phyloP scores from a whole-genome alignment of 2,329 filamentous ascomycete genomes.

The Mycosphaerelloides madeirae region DNA sequence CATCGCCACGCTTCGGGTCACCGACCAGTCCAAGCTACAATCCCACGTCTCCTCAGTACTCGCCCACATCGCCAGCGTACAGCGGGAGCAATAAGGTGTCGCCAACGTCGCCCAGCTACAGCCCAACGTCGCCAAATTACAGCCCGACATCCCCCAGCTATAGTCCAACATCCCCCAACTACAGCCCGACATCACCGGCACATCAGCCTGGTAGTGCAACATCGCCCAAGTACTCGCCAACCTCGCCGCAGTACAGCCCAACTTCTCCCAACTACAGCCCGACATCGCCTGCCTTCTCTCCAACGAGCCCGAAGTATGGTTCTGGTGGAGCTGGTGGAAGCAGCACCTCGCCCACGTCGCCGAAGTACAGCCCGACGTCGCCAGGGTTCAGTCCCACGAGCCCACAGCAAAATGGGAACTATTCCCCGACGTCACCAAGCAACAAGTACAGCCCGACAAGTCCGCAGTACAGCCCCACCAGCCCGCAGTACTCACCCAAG shows the following conservation, averaged over 20 bases:
- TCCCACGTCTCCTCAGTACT: slow-evolving; percentile 40
- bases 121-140: slow-evolving; percentile 68
- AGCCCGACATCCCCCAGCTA: slow-evolving; percentile 61
- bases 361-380: slow-evolving; percentile 49
- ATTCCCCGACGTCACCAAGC: slow-evolving; percentile 28
- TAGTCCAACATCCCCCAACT: slow-evolving; percentile 57
- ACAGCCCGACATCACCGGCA: slow-evolving; percentile 42
- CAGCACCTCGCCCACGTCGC: slow-evolving; percentile 42
- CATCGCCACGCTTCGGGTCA: slow-evolving; percentile 45
- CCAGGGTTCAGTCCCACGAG: slow-evolving; percentile 46
- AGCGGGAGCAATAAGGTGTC: slow-evolving; percentile 23
- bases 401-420: slow-evolving; percentile 24
- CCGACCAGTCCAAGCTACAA: slow-evolving; percentile 50
- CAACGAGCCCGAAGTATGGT: slow-evolving; percentile 41
- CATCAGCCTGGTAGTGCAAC: slow-evolving; percentile 32
- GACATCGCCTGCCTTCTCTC: slow-evolving; percentile 31
- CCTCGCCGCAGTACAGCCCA: slow-evolving; percentile 47
- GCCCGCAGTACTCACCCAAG: slow-evolving; percentile 47
- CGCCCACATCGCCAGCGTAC: slow-evolving; percentile 35
- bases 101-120: slow-evolving; percentile 61
- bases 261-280: slow-evolving; percentile 58
- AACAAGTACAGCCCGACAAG: slow-evolving; percentile 20
- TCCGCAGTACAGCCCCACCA: slow-evolving; percentile 44
- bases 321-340: slow-evolving; percentile 44
- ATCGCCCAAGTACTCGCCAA: slow-evolving; percentile 50